These are phyloP conservation scores for Podaxis pistillaris DNA, from an alignment of 768 basidiomycete species.

Conservation along the genomic window DNA sequence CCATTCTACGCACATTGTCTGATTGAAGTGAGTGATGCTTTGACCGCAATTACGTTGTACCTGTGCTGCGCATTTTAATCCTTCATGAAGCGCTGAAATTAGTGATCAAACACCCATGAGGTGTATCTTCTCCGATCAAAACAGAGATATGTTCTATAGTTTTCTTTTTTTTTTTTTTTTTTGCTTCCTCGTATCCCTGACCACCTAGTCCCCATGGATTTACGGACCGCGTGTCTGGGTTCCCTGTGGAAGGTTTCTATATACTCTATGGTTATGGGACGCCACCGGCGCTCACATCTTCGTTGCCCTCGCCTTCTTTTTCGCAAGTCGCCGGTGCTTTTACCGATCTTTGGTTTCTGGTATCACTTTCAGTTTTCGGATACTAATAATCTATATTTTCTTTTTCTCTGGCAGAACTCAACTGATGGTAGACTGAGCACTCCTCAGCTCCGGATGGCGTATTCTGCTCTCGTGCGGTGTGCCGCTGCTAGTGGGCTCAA, in stretches of 20 bases:
- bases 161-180: not conserved
- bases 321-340: not conserved
- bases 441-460: constrained; percentile 71
- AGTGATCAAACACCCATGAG: not conserved
- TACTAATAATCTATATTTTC: constrained; percentile 7
- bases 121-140: not conserved
- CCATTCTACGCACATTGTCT: constrained; percentile 75
- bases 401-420: constrained; percentile 50
- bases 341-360: not conserved
- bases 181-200: not conserved
- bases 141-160: not conserved
- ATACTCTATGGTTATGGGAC: not conserved
- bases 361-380: not conserved
- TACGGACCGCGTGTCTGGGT: not conserved
- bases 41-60: not conserved
- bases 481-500: constrained; percentile 43
- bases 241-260: not conserved
- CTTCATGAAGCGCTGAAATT: constrained; percentile 10
- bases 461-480: constrained; percentile 64
- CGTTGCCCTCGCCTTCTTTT: not conserved
- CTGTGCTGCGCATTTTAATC: not conserved
- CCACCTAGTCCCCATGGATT: not conserved
- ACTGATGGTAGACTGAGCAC: constrained; percentile 57
- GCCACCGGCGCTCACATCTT: not conserved
- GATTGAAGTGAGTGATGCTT: constrained; percentile 52